These are phyloP conservation scores for Vachellia collinsii DNA, from an alignment of 306 rosid genomes.

Conservation along the genomic window DNA sequence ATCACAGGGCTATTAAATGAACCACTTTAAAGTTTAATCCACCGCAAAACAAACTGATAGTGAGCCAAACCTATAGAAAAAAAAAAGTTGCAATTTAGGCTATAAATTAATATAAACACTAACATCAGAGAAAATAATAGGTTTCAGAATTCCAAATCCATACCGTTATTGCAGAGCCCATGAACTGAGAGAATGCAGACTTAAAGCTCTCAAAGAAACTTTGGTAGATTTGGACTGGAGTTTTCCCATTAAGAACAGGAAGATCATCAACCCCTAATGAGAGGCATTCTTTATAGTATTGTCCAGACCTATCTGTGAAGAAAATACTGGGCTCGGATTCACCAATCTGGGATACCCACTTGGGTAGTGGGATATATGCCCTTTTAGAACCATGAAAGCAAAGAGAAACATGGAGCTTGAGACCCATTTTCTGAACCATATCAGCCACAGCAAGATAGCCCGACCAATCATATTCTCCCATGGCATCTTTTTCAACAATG, in stretches of 20 bases:
- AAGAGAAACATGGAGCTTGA: slow-evolving; percentile 82
- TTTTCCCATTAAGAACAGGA: slow-evolving; percentile 79
- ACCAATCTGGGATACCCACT: slow-evolving; percentile 77
- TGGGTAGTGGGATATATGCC: slow-evolving; percentile 62
- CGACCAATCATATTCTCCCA: slow-evolving; percentile 60
- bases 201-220: slow-evolving; percentile 86
- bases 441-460: slow-evolving; percentile 76
- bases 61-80: background rate
- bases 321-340: slow-evolving; percentile 64
- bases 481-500: background rate
- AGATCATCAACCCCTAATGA: slow-evolving; percentile 77
- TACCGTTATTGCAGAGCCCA: slow-evolving; percentile 76
- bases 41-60: background rate
- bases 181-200: slow-evolving; percentile 22
- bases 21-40: background rate
- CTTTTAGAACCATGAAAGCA: slow-evolving; percentile 80
- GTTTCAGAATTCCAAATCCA: slow-evolving; percentile 22
- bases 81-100: background rate
- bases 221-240: slow-evolving; percentile 74
- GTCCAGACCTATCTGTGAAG: slow-evolving; percentile 61
- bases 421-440: slow-evolving; percentile 62
- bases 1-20: background rate
- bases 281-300: slow-evolving; percentile 68
- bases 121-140: slow-evolving; percentile 2
- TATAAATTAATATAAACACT: slow-evolving; percentile 6